Conservation (phyloP, 2,329 filamentous ascomycete genomes). For the Coniochaeta hoffmannii region DNA sequence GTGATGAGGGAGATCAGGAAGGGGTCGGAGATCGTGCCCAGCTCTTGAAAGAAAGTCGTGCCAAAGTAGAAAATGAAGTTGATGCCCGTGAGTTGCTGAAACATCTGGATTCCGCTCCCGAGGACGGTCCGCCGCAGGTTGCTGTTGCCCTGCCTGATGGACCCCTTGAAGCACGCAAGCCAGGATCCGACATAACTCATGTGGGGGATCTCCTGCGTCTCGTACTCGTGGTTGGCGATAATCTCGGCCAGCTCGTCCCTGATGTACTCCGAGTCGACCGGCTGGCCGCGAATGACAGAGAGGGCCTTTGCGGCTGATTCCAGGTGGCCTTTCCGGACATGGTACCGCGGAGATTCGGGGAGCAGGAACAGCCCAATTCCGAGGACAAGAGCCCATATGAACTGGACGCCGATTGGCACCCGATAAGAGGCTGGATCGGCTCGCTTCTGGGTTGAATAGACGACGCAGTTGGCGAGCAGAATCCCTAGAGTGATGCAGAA, state of each 20-base stretch:
- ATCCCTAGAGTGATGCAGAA: slow-evolving; percentile 72
- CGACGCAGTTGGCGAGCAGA: slow-evolving; percentile 60
- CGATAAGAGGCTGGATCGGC: slow-evolving; percentile 57
- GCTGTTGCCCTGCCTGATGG: slow-evolving; percentile 44
- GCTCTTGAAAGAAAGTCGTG: slow-evolving; percentile 62
- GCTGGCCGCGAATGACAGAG: slow-evolving; percentile 56
- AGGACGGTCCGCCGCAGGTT: slow-evolving; percentile 52
- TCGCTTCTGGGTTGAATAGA: slow-evolving; percentile 55
- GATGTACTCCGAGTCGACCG: slow-evolving; percentile 56
- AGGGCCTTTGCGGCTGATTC: slow-evolving; percentile 53
- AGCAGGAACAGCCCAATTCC: slow-evolving; percentile 28
- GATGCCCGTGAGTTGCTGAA: slow-evolving; percentile 46
- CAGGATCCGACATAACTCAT: slow-evolving; percentile 52
- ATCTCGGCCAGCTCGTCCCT: slow-evolving; percentile 66
- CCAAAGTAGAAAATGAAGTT: slow-evolving; percentile 73
- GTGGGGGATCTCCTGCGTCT: slow-evolving; percentile 52
- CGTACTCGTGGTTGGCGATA: slow-evolving; percentile 66
- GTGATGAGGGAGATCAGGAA: slow-evolving; percentile 69
- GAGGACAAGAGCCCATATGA: slow-evolving; percentile 38
- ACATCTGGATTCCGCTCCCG: slow-evolving; percentile 51
- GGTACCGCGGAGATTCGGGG: slow-evolving; percentile 65
- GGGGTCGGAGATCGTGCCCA: slow-evolving; percentile 52
- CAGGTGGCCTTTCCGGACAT: slow-evolving; percentile 58
- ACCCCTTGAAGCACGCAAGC: slow-evolving; percentile 49
- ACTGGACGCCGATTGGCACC: slow-evolving; percentile 64